Evolutionary conservation across 176 grass and related monocot genomes (phyloP).

Genomic region (Triticum urartu): DNA sequence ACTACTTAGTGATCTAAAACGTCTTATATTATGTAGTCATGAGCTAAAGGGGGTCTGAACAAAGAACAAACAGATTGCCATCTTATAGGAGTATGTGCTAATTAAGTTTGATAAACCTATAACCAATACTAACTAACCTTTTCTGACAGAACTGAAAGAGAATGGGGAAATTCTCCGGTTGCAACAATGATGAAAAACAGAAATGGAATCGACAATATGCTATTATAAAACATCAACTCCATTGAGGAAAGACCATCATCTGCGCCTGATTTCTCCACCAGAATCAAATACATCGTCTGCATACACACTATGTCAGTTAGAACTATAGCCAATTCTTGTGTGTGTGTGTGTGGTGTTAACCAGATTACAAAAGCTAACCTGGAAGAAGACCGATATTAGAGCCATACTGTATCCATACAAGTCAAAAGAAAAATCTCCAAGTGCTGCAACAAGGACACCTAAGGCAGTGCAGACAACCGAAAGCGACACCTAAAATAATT

Average conservation of each 20-base stretch:
- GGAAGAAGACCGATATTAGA: conserved; percentile 94
- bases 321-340: background rate
- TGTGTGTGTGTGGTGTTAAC: background rate
- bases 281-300: conserved; percentile 96
- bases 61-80: background rate
- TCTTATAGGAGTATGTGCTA: background rate
- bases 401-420: conserved; percentile 94
- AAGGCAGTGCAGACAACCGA: conserved; percentile 79
- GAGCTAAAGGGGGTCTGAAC: background rate
- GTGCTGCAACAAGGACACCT: conserved; percentile 85
- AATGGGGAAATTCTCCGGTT: conserved; percentile 92
- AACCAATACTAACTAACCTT: conserved; percentile 65
- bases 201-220: conserved; percentile 88
- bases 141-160: conserved; percentile 63
- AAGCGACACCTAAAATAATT: conserved; percentile 73
- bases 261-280: conserved; percentile 93
- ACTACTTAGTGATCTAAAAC: no score
- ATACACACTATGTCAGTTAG: conserved; percentile 39
- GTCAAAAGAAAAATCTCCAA: conserved; percentile 99
- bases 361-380: conserved; percentile 58
- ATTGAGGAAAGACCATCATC: conserved; percentile 94
- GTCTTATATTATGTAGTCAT: background rate
- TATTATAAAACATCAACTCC: conserved; percentile 97
- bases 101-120: background rate
- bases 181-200: conserved; percentile 87